Evolutionary conservation across 2,329 filamentous ascomycete species (phyloP).

Genomic region (Colletotrichum musicola): DNA sequence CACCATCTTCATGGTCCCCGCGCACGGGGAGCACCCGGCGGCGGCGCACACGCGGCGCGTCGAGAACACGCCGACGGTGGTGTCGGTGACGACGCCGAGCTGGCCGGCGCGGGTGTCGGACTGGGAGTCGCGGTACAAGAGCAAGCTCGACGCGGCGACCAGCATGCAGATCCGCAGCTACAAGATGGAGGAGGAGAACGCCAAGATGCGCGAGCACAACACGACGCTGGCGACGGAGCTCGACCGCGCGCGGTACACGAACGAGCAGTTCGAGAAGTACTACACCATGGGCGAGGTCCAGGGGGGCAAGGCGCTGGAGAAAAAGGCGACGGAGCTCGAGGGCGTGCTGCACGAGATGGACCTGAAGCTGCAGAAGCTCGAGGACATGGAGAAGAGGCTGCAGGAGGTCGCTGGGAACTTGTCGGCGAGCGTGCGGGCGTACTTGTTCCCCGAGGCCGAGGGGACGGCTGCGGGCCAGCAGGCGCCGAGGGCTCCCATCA

Average conservation of each 20-base stretch:
- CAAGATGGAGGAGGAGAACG: constrained; percentile 39
- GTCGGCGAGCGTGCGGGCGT: background rate
- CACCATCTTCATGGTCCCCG: constrained; percentile 67
- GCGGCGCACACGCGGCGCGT: constrained; percentile 57
- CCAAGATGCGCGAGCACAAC: constrained; percentile 33
- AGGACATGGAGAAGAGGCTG: background rate
- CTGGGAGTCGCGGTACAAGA: constrained; percentile 44
- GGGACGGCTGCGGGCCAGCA: background rate
- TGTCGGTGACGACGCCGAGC: constrained; percentile 44
- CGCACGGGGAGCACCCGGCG: constrained; percentile 59
- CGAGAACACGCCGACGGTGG: constrained; percentile 58
- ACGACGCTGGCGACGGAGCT: constrained; percentile 31
- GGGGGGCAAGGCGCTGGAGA: constrained; percentile 19
- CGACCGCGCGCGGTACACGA: constrained; percentile 15
- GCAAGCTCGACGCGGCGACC: constrained; percentile 42
- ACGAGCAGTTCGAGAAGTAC: constrained; percentile 31
- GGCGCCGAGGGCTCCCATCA: background rate
- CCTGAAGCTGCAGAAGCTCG: background rate
- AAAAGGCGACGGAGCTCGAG: constrained; percentile 3
- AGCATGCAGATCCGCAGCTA: constrained; percentile 24
- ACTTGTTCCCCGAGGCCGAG: background rate
- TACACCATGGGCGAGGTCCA: constrained; percentile 10
- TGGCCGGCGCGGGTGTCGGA: constrained; percentile 50
- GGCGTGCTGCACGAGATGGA: background rate
- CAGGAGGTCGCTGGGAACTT: background rate